These are phyloP conservation scores for Mrakia blollopis DNA, from an alignment of 768 basidiomycete species.

Conservation along the genomic window DNA sequence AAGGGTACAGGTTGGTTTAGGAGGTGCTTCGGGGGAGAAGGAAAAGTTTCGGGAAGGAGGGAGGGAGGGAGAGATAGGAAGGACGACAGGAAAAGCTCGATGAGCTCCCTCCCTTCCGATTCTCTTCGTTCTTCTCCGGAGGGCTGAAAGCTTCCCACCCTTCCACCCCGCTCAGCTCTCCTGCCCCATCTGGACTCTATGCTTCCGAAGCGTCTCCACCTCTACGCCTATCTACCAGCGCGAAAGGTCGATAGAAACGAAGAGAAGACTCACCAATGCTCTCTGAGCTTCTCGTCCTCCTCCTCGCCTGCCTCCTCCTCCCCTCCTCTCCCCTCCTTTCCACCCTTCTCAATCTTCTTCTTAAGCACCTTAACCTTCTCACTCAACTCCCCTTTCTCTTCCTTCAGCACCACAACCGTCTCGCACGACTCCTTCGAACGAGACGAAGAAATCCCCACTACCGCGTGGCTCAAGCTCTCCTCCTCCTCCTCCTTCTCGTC, in stretches of 20 bases:
- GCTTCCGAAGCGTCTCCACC: background rate
- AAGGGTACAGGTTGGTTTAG: no score
- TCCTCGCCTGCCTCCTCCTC: background rate
- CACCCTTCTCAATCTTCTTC: background rate
- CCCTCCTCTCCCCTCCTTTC: background rate
- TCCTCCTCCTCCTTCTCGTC: background rate
- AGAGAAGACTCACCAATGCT: background rate
- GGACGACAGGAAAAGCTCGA: no score
- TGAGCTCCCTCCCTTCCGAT: no score
- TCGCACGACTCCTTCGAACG: slow-evolving; percentile 2
- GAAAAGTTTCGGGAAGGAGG: no score
- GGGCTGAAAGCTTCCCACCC: no score
- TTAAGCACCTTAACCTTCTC: background rate
- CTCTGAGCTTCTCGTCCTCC: background rate
- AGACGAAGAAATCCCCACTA: no score
- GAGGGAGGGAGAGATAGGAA: no score
- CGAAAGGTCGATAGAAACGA: background rate
- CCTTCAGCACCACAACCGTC: background rate
- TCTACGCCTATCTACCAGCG: background rate
- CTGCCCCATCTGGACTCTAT: no score
- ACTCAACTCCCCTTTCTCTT: background rate
- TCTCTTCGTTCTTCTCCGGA: no score
- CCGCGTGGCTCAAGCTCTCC: no score
- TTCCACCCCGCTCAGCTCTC: no score
- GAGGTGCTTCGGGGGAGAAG: no score